Evolutionary conservation across 371 early-diverging fungal genomes (phyloP).

Genomic region (Choanephora cucurbitarum): DNA sequence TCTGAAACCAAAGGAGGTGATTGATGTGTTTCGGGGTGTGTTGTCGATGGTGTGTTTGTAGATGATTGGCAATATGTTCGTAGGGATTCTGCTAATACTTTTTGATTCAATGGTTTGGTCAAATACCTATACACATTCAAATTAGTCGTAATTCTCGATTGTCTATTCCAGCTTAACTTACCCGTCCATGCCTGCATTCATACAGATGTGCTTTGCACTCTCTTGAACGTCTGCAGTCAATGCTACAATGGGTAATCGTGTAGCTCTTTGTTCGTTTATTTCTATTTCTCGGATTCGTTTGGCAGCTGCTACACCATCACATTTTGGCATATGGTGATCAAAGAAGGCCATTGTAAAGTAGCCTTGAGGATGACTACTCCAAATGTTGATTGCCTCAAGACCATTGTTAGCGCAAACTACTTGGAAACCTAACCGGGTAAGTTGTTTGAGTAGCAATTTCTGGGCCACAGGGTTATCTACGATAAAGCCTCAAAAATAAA

Average conservation of each 20-base stretch:
- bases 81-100: constrained; percentile 29
- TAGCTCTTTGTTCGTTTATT: constrained; percentile 10
- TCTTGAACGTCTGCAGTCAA: constrained; percentile 54
- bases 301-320: constrained; percentile 54
- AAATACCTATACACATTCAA: constrained; percentile 23
- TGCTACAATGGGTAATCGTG: constrained; percentile 35
- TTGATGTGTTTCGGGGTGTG: neutral
- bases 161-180: neutral
- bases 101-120: constrained; percentile 48
- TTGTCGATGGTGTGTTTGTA: neutral
- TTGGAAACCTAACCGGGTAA: constrained; percentile 42
- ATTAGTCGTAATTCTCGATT: neutral
- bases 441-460: constrained; percentile 41
- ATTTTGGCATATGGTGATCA: constrained; percentile 56
- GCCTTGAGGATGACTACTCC: constrained; percentile 32
- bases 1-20: neutral
- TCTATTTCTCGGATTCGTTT: constrained; percentile 41
- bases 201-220: constrained; percentile 47
- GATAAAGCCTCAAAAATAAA: constrained; percentile 8
- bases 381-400: constrained; percentile 41
- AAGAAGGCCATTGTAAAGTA: constrained; percentile 45
- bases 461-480: constrained; percentile 53
- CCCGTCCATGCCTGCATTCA: constrained; percentile 52
- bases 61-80: constrained; percentile 23
- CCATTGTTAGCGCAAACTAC: constrained; percentile 51